These are phyloP conservation scores for Hansenula lynferdii DNA, from an alignment of 1,139 yeast species.

Conservation along the genomic window DNA sequence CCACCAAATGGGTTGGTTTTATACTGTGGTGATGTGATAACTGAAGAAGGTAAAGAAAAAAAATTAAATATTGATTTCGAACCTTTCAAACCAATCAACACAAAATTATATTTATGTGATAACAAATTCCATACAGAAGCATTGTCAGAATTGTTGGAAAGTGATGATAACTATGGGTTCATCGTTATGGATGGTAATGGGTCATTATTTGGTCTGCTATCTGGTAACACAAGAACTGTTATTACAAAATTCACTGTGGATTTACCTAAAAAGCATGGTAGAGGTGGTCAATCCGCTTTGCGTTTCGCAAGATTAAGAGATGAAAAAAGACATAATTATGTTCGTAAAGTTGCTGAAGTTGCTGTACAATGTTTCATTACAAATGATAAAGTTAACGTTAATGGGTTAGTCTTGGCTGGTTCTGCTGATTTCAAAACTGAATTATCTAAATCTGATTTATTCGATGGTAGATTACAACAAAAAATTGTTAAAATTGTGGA, in stretches of 20 bases:
- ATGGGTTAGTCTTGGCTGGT: conserved; percentile 95
- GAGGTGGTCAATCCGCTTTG: conserved; percentile 99
- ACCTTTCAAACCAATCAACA: conserved; percentile 97
- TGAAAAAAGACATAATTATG: conserved; percentile 97
- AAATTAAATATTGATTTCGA: conserved; percentile 93
- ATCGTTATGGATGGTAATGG: conserved; percentile 99
- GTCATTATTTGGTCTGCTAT: conserved; percentile 89
- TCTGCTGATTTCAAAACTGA: conserved; percentile 98
- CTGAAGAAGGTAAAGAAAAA: conserved; percentile 96
- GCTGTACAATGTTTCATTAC: conserved; percentile 97
- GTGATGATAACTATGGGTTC: conserved; percentile 95
- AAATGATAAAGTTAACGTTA: conserved; percentile 86
- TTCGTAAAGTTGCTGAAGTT: conserved; percentile 95
- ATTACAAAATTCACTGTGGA: conserved; percentile 96
- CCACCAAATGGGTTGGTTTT: conserved; percentile 94
- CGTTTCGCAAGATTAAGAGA: conserved; percentile 99
- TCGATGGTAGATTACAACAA: conserved; percentile 82
- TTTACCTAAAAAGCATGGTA: conserved; percentile 98
- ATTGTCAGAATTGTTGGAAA: conserved; percentile 84
- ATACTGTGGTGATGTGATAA: conserved; percentile 97
- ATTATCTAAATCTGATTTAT: conserved; percentile 85
- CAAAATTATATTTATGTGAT: conserved; percentile 93
- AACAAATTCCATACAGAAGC: conserved; percentile 98
- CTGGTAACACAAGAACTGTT: conserved; percentile 96
- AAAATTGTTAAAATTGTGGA: conserved; percentile 92